Conservation (phyloP, 768 basidiomycete species). For the Kwoniella botswanensis region DNA sequence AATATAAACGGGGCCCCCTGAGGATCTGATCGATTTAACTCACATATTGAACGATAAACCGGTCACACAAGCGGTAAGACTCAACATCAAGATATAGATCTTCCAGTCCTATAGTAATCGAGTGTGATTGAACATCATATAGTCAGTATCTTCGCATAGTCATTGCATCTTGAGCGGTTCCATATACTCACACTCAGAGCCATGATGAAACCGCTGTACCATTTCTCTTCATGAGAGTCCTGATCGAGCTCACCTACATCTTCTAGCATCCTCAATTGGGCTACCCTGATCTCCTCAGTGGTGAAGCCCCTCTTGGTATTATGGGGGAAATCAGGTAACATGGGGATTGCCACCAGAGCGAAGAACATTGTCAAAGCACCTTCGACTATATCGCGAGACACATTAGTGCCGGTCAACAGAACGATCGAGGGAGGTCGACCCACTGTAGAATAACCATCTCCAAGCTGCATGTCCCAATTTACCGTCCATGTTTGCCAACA, state of each 20-base stretch:
- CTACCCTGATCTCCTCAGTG: slow-evolving; percentile 15
- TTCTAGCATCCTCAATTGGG: slow-evolving; percentile 21
- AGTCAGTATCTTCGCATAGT: background rate
- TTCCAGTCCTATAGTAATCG: slow-evolving; percentile 32
- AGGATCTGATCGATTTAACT: background rate
- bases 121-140: too few relatives aligned
- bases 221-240: slow-evolving; percentile 32
- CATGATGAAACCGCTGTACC: slow-evolving; percentile 33
- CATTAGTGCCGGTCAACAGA: background rate
- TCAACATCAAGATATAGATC: slow-evolving; percentile 43
- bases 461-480: slow-evolving; percentile 28
- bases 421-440: background rate
- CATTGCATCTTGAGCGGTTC: too few relatives aligned
- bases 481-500: slow-evolving; percentile 25
- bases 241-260: slow-evolving; percentile 24
- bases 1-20: background rate
- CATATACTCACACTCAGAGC: slow-evolving; percentile 32
- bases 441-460: slow-evolving; percentile 30
- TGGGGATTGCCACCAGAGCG: slow-evolving; percentile 22
- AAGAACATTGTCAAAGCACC: slow-evolving; percentile 26
- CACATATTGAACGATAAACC: slow-evolving; percentile 44
- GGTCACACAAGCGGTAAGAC: slow-evolving; percentile 39
- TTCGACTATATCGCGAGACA: slow-evolving; percentile 9
- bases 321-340: slow-evolving; percentile 29
- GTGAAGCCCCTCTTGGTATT: slow-evolving; percentile 22